Percentiles rank a stretch among this genome's conserved stretches.
These are phyloP conservation scores for Hemileccinum impolitum DNA, from an alignment of 768 basidiomycete species.

Conservation along the genomic window DNA sequence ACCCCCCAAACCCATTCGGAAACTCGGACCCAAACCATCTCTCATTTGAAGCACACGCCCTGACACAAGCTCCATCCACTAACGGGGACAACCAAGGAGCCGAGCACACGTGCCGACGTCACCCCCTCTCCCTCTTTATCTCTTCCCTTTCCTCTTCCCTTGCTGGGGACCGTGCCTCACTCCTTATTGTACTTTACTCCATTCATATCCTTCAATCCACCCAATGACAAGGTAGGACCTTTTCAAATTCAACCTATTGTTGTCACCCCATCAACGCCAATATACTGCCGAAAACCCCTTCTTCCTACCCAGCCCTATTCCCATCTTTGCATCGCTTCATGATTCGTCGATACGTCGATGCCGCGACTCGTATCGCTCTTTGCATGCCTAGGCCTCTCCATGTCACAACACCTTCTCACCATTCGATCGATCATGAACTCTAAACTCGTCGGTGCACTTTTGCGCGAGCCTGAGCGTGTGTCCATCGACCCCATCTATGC, in stretches of 20 bases:
- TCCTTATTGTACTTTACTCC: background rate
- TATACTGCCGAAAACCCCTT: background rate
- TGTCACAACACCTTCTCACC: too few species aligned
- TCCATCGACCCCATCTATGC: background rate
- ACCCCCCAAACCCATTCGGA: slow-evolving; percentile 18
- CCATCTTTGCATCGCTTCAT: background rate
- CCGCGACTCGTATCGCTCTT: too few species aligned
- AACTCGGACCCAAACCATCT: slow-evolving; percentile 10
- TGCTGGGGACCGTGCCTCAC: background rate
- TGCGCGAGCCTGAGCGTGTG: slow-evolving; percentile 3
- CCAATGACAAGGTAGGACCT: slow-evolving; percentile 19
- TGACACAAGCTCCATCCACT: slow-evolving; percentile 5
- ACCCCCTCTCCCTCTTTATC: background rate
- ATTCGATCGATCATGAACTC: too few species aligned
- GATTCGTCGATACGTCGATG: too few species aligned
- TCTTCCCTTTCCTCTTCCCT: background rate
- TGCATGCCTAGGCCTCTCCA: too few species aligned
- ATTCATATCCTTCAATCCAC: background rate
- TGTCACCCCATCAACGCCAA: background rate
- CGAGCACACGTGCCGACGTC: slow-evolving; percentile 10
- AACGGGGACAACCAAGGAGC: slow-evolving; percentile 5
- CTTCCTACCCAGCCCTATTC: too few species aligned
- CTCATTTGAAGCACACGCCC: background rate
- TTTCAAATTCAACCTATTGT: slow-evolving; percentile 20
- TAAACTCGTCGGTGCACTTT: background rate